These are phyloP conservation scores for Adansonia grandidieri DNA, from an alignment of 441 rosid species.

Conservation along the genomic window DNA sequence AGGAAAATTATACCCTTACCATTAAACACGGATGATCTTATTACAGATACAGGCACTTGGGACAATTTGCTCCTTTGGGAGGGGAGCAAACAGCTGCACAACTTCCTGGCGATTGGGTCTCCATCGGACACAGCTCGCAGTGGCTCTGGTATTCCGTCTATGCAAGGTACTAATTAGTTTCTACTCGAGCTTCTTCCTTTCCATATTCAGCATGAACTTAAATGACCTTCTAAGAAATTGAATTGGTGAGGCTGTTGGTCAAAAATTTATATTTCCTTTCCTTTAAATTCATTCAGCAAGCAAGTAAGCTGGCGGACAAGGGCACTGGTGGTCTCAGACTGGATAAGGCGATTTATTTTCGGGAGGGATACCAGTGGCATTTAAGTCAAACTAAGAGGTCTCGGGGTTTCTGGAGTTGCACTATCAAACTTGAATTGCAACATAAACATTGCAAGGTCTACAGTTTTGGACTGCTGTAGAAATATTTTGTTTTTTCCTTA, in stretches of 20 bases:
- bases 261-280: not conserved
- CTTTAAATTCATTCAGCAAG: conserved; percentile 39
- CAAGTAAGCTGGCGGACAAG: conserved; percentile 89
- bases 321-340: conserved; percentile 67
- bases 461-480: conserved; percentile 1
- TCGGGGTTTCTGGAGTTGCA: not conserved
- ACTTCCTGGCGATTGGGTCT: conserved; percentile 81
- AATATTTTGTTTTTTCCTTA: conserved; percentile 10
- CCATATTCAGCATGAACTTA: not conserved
- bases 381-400: conserved; percentile 29
- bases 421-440: not conserved
- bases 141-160: conserved; percentile 92
- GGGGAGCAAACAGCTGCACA: conserved; percentile 91
- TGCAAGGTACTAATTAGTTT: conserved; percentile 52
- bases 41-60: conserved; percentile 73
- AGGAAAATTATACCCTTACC: conserved; percentile 16
- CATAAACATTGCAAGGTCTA: not conserved
- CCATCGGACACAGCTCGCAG: conserved; percentile 72
- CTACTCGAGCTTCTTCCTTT: not conserved
- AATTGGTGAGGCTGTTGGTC: not conserved
- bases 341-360: conserved; percentile 66
- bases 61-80: conserved; percentile 86
- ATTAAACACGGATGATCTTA: conserved; percentile 14
- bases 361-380: conserved; percentile 80
- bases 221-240: not conserved